Evolutionary conservation across 1,284 basidiomycete genomes (phyloP).

Genomic region (Wallemia mellicola): DNA sequence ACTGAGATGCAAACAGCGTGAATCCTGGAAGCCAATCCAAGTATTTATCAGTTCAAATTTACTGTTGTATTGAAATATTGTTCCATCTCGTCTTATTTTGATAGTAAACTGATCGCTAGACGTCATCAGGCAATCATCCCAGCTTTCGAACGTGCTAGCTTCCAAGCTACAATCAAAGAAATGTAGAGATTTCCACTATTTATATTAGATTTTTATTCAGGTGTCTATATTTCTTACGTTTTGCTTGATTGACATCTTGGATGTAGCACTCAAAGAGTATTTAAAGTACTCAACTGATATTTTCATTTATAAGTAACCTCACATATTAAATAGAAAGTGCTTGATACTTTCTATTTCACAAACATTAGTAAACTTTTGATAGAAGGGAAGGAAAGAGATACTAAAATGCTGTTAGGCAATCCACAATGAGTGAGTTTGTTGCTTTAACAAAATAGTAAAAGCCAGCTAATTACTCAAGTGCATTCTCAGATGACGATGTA

Average conservation of each 20-base stretch:
- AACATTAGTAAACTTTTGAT: too few relatives aligned
- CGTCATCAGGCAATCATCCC: background rate
- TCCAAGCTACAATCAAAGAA: background rate
- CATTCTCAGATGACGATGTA: too few relatives aligned
- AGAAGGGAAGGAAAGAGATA: too few relatives aligned
- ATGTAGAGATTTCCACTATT: background rate
- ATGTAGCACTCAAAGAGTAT: too few relatives aligned
- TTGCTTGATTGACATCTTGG: background rate
- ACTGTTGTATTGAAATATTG: background rate
- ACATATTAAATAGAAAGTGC: too few relatives aligned
- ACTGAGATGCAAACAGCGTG: background rate
- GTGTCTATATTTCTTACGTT: background rate
- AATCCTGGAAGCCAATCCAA: background rate
- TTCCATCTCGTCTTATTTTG: background rate
- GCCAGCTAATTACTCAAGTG: too few relatives aligned
- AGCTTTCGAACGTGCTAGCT: background rate
- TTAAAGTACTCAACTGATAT: too few relatives aligned
- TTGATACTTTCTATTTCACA: too few relatives aligned
- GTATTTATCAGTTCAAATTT: background rate
- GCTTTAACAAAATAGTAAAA: too few relatives aligned
- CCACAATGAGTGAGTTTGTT: too few relatives aligned
- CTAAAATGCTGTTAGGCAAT: too few relatives aligned
- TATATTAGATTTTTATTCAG: background rate
- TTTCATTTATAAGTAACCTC: too few relatives aligned
- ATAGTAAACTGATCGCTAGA: background rate